Base-by-base conservation (phyloP, 768 basidiomycete species). In the Suillus bovinus region DNA sequence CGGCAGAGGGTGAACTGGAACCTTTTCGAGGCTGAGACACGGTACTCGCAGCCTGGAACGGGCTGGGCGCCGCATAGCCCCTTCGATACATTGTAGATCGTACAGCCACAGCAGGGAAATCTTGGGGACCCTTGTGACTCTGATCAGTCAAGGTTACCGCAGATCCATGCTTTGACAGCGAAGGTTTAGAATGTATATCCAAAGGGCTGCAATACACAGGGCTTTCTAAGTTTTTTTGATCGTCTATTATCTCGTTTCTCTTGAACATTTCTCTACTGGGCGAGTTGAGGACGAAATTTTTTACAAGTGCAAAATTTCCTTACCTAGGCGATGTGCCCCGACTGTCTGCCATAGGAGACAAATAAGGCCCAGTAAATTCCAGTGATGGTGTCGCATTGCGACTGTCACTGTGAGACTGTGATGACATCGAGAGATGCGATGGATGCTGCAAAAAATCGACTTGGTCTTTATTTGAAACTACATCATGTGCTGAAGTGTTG, bases 361-460 rank as follows among this genome's bases (percentile, higher is more conserved):
- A n/a, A 39, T 27, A 62, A 13, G 44, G 27, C 58, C 50, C 63
- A 50, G 29, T 17, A 17, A n/a, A 44, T 6, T 59, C 58, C 11
- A 53, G 22, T 6, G 54, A 62, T 10, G 52, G 6, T 14, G 54
- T 34, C 22, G 31, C 47, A 27, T 59, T 31, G 46, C 7, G 7
- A 52, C 60, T 38, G 52, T 64, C 63, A 34, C 14, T 46, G 20
- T 82, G 79, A 16, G 85, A 85, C 42, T 82, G 78, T 13, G 86
- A 84, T 7, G 86, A 87, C 4, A 84, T 83, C 6, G 86, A 87
- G 24, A 80, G 80, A 69, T 83, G 85, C 0, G 87, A 88, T 14
- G 76, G 72, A 60, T 85, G 78, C 67, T 82, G 79, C 59, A 74
- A 72, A 31, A 72, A 61, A n/a, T 71, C 58, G n/a, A 59, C 22